These are phyloP conservation scores for Dictyostelium brefeldianum DNA, from an alignment of 78 protist genomes.

Conservation along the genomic window DNA sequence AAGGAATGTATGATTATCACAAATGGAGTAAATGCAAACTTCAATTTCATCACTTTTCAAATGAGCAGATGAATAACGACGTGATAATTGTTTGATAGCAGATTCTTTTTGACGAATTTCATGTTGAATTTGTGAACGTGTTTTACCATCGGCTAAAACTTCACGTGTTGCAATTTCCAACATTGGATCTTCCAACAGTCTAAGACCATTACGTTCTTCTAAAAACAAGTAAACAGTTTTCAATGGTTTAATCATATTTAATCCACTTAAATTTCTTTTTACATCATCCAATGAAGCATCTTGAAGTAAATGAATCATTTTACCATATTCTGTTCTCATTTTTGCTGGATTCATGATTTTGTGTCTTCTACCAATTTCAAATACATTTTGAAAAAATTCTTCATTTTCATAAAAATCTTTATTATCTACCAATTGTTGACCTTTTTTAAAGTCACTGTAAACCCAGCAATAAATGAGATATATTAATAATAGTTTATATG, in stretches of 20 bases:
- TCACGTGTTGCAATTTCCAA: constrained; percentile 88
- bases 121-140: constrained; percentile 43
- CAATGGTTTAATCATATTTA: constrained; percentile 78
- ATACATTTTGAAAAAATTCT: constrained; percentile 83
- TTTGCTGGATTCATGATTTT: constrained; percentile 95
- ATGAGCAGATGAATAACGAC: constrained; percentile 36
- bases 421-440: constrained; percentile 86
- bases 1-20: constrained; percentile 91
- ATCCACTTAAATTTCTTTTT: constrained; percentile 53
- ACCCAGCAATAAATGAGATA: background rate
- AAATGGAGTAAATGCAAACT: constrained; percentile 87
- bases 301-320: constrained; percentile 91
- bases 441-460: constrained; percentile 83
- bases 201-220: constrained; percentile 29
- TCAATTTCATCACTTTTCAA: constrained; percentile 55
- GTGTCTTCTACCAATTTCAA: constrained; percentile 94
- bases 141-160: constrained; percentile 51
- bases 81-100: constrained; percentile 86
- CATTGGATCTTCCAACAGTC: constrained; percentile 76
- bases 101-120: constrained; percentile 86
- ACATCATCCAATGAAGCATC: constrained; percentile 75
- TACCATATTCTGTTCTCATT: constrained; percentile 92
- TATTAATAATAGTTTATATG: background rate
- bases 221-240: constrained; percentile 85
- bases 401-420: constrained; percentile 84